Percentiles rank a stretch among this genome's conserved stretches.
Conservation (phyloP, 345 rosid species). For the Melastoma malabathricum region DNA sequence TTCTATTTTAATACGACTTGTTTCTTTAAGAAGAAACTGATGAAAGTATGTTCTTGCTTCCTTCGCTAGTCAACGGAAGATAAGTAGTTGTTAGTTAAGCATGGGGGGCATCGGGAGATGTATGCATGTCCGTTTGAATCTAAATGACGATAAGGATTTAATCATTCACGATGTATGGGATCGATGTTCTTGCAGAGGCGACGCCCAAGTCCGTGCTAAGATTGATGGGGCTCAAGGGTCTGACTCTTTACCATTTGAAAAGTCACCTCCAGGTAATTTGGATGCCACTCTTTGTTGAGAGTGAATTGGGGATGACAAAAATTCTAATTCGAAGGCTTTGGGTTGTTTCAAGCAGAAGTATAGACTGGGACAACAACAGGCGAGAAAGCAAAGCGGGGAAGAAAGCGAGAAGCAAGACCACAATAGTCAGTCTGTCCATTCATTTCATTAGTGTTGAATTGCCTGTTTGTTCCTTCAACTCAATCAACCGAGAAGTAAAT, state of each 20-base stretch:
- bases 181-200: slow-evolving; percentile 36
- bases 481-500: no score
- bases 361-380: slow-evolving; percentile 58
- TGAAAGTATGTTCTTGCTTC: not conserved
- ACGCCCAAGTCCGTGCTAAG: slow-evolving; percentile 83
- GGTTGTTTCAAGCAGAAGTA: slow-evolving; percentile 40
- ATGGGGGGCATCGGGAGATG: no score
- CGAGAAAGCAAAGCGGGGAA: slow-evolving; percentile 23
- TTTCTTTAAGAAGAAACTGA: not conserved
- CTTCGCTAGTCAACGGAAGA: not conserved
- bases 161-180: no score
- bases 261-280: slow-evolving; percentile 76
- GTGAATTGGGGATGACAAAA: no score
- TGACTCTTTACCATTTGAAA: slow-evolving; percentile 84
- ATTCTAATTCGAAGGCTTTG: not conserved
- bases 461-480: no score
- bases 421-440: slow-evolving; percentile 25
- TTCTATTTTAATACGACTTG: not conserved
- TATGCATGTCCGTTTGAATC: no score
- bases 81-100: no score
- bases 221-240: slow-evolving; percentile 83
- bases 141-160: no score
- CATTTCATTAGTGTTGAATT: no score
- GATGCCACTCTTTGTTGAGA: no score
- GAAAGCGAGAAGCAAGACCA: slow-evolving; percentile 33